A percentile compares a stretch with the other conserved stretches of the same genome.
phyloP scores from a whole-genome alignment of 2,329 filamentous ascomycete genomes.

The Penicillium glabrum region DNA sequence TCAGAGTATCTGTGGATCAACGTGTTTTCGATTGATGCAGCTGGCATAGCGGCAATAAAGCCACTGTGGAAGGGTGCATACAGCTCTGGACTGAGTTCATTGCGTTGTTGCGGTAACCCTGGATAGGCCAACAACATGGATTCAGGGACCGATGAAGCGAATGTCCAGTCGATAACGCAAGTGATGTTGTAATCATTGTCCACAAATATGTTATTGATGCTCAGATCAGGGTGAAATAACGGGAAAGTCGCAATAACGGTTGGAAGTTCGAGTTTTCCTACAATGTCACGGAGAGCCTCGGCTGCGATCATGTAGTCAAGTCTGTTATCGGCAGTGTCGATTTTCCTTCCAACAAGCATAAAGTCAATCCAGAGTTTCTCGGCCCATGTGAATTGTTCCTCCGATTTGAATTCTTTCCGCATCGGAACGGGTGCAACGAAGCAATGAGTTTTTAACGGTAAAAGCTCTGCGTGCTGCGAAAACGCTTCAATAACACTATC shows the following conservation, averaged over 20 bases:
- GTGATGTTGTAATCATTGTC: slow-evolving; percentile 35
- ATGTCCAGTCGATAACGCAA: slow-evolving; percentile 33
- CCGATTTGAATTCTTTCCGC: slow-evolving; percentile 8
- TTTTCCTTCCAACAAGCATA: slow-evolving; percentile 22
- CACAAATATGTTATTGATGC: slow-evolving; percentile 41
- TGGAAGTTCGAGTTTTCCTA: slow-evolving; percentile 2
- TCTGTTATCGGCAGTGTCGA: slow-evolving; percentile 23
- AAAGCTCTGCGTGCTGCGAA: slow-evolving; percentile 15
- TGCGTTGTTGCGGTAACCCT: too few species aligned
- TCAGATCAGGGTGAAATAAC: slow-evolving; percentile 36
- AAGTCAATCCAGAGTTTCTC: slow-evolving; percentile 26
- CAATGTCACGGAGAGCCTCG: slow-evolving; percentile 19
- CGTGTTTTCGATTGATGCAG: neutral
- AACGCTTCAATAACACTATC: slow-evolving; percentile 11
- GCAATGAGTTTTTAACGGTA: slow-evolving; percentile 17
- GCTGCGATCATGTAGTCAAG: slow-evolving; percentile 25
- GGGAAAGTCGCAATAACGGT: slow-evolving; percentile 9
- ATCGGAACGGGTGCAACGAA: slow-evolving; percentile 17
- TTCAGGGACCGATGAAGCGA: slow-evolving; percentile 21
- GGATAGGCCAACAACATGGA: slow-evolving; percentile 13
- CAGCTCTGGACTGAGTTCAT: too few species aligned
- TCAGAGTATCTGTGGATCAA: slow-evolving; percentile 12
- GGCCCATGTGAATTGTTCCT: slow-evolving; percentile 14
- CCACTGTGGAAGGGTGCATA: too few species aligned
- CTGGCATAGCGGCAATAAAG: too few species aligned